Evolutionary conservation across 164 flowering plant species (phyloP), one percentile per base, ranked within the genome.

Genomic region (Nymphaea thermarum): DNA sequence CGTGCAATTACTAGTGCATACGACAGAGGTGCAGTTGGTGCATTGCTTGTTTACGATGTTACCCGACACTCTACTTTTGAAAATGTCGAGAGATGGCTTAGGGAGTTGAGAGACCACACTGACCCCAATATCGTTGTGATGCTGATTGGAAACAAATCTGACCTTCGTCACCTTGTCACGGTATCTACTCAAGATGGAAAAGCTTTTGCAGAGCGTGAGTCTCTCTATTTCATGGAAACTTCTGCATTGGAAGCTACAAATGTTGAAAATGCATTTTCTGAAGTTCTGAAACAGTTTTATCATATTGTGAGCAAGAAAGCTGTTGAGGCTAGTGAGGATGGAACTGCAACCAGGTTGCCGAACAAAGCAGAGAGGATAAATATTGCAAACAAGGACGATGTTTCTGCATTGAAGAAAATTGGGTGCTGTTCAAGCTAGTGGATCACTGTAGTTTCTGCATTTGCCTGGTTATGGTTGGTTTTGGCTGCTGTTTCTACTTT

Each of bases 1-100:
- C 84, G 90, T 62, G 90, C 90, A 66, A 86, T 86, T n/a, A 86
- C 90, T 2, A 86, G 90, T 77, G 88, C 90, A 65, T 86, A 86
- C 72, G 84, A 86, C 67, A 73, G 90, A 68, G 90, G 90, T 44
- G 90, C 90, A 15, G 88, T 86, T 15, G 90, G 89, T 66, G 89
- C 89, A 55, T 73, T 85, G 25, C 84, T 85, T 25, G 89, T 85
- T 43, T 86, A 84, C 65, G 90, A 86, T 70, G 85, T 86, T 25
- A 86, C 88, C 45, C 77, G 90, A 25, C 81, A 82, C 42, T 53
- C 85, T 17, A 87, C 91, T 6, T 87, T 83, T 72, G 89, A 87
- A 72, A 87, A 83, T 36, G 83, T 75, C 11, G 83, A 79, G 66
- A 79, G 89, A 73, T 87, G 91, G 91, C 73, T 87, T 59, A 83